Percentiles rank a stretch among this genome's conserved stretches.
phyloP scores from a whole-genome alignment of 306 rosid species.

The Malus sylvestris region DNA sequence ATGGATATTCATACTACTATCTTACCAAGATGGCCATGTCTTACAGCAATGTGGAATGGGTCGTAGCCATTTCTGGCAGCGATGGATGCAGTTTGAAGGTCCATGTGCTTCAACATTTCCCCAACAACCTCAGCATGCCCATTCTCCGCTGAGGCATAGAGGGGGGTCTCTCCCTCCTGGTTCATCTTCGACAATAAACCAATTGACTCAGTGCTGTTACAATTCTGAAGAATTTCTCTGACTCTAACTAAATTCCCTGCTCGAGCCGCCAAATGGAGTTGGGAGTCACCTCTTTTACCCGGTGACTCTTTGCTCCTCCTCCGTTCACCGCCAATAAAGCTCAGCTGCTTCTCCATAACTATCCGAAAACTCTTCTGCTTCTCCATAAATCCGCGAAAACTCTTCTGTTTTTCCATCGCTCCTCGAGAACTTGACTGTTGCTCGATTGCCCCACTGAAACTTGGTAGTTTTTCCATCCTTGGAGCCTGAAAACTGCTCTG shows the following conservation, averaged over 20 bases:
- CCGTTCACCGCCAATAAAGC: slow-evolving; percentile 42
- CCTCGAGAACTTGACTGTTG: slow-evolving; percentile 40
- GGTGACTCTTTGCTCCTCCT: slow-evolving; percentile 48
- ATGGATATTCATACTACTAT: background rate
- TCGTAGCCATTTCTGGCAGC: slow-evolving; percentile 77
- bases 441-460: slow-evolving; percentile 35
- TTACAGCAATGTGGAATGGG: slow-evolving; percentile 79
- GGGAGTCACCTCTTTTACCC: slow-evolving; percentile 49
- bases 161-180: slow-evolving; percentile 88
- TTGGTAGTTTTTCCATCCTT: slow-evolving; percentile 12
- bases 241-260: slow-evolving; percentile 57
- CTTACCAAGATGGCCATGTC: slow-evolving; percentile 94
- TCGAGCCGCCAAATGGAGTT: slow-evolving; percentile 76
- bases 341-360: slow-evolving; percentile 58
- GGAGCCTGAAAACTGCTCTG: slow-evolving; percentile 14
- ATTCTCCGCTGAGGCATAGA: slow-evolving; percentile 77
- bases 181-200: slow-evolving; percentile 61
- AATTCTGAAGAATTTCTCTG: slow-evolving; percentile 52
- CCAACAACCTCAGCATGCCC: slow-evolving; percentile 60
- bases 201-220: slow-evolving; percentile 32
- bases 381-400: slow-evolving; percentile 81
- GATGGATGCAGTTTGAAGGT: slow-evolving; percentile 75
- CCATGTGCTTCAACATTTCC: slow-evolving; percentile 70
- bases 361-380: slow-evolving; percentile 59
- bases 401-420: slow-evolving; percentile 59